Evolutionary conservation across 495 filamentous ascomycete genomes (phyloP).

Genomic region (Xylaria venustula): DNA sequence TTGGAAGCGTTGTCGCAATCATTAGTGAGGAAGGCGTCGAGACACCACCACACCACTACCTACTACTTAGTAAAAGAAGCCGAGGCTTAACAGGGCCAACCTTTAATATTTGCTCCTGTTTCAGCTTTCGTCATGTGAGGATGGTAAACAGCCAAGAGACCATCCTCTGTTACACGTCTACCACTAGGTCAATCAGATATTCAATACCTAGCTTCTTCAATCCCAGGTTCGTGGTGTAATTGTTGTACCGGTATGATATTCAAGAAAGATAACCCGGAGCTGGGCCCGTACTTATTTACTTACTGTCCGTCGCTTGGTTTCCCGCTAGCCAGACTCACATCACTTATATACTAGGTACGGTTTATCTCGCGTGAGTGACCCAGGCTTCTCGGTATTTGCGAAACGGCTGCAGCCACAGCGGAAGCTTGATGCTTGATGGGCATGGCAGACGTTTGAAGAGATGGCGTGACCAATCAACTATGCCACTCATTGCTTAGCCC

Average conservation of each 20-base stretch:
- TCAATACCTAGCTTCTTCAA: no score
- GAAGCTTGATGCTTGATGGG: neutral
- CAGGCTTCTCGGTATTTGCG: neutral
- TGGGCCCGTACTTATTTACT: neutral
- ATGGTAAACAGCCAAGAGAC: no score
- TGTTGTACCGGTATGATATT: no score
- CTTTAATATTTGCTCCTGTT: conserved; percentile 1
- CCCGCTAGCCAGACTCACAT: no score
- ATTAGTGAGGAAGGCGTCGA: neutral
- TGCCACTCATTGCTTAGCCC: neutral
- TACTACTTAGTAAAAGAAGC: no score
- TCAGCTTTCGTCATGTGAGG: conserved; percentile 1
- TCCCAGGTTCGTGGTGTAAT: no score
- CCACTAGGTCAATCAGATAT: no score
- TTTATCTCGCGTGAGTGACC: no score
- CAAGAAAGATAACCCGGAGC: neutral
- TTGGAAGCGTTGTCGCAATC: no score
- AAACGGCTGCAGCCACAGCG: conserved; percentile 10
- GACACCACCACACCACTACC: neutral
- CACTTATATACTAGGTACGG: no score
- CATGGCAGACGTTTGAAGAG: neutral
- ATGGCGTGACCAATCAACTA: neutral
- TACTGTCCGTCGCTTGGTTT: no score
- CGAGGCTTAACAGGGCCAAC: neutral
- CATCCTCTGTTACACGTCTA: no score